Percentiles rank a stretch among this genome's conserved stretches.
Evolutionary conservation across 192 early-diverging fungal species (phyloP).

Genomic region (Entomortierella parvispora): DNA sequence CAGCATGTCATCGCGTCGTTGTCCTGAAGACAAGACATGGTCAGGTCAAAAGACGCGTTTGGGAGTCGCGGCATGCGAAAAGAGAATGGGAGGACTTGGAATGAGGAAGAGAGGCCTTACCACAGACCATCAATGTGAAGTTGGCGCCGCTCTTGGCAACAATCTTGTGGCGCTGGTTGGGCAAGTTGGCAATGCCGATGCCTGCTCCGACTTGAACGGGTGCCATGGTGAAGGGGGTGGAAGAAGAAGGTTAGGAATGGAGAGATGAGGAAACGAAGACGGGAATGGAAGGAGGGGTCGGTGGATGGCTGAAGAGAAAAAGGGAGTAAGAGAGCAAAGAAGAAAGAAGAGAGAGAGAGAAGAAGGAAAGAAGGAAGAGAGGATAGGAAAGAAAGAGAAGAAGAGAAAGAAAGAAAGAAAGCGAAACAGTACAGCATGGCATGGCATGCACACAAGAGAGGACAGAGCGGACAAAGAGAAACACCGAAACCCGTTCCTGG

Average conservation of each 20-base stretch:
- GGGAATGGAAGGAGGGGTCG: background rate
- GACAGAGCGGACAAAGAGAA: background rate
- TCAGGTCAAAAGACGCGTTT: background rate
- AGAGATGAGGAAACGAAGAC: conserved; percentile 5
- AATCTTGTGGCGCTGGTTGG: conserved; percentile 99
- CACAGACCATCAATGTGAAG: conserved; percentile 97
- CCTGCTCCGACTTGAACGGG: conserved; percentile 57
- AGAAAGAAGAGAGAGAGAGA: background rate
- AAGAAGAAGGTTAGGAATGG: background rate
- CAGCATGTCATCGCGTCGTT: background rate
- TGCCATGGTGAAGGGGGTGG: conserved; percentile 27
- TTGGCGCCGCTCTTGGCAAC: conserved; percentile 95
- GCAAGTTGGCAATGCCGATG: conserved; percentile 97
- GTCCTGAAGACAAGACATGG: no score
- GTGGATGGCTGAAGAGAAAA: background rate
- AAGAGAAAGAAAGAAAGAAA: background rate
- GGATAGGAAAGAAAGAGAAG: background rate
- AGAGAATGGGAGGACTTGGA: background rate
- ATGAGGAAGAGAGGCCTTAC: conserved; percentile 51
- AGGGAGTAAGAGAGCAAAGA: background rate
- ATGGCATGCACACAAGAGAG: background rate
- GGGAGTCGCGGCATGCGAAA: background rate
- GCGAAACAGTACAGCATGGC: background rate
- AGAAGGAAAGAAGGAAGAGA: conserved; percentile 1
- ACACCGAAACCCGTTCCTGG: no score